Evolutionary conservation across 2,329 filamentous ascomycete genomes (phyloP).

Genomic region (Diaporthe longicolla): DNA sequence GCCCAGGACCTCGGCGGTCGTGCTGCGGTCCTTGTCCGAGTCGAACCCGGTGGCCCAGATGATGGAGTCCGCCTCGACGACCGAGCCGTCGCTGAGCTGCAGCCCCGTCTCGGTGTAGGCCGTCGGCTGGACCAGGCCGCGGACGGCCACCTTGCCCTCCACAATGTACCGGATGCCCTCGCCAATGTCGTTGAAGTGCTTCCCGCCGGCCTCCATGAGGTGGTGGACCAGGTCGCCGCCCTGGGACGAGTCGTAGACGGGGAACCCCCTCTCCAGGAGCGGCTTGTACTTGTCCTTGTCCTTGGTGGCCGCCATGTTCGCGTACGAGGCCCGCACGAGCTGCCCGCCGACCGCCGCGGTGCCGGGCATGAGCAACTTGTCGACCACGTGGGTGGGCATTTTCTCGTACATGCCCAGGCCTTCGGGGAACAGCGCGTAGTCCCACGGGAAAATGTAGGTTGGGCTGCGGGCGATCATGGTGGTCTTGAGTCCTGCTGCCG

Average conservation of each 20-base stretch:
- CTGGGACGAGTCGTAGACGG: slow-evolving; percentile 51
- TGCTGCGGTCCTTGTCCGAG: slow-evolving; percentile 49
- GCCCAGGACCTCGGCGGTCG: slow-evolving; percentile 48
- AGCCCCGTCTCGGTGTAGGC: slow-evolving; percentile 52
- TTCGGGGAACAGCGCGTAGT: slow-evolving; percentile 48
- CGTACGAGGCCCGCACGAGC: slow-evolving; percentile 45
- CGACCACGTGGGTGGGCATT: slow-evolving; percentile 44
- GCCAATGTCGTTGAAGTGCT: slow-evolving; percentile 58
- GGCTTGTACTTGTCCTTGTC: slow-evolving; percentile 54
- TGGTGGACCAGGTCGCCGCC: slow-evolving; percentile 48
- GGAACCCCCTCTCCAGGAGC: slow-evolving; percentile 54
- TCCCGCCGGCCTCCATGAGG: slow-evolving; percentile 55
- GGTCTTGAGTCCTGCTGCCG: slow-evolving; percentile 49
- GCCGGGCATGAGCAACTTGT: slow-evolving; percentile 44
- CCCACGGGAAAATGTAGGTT: slow-evolving; percentile 53
- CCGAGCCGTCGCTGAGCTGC: slow-evolving; percentile 52
- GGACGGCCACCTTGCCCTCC: slow-evolving; percentile 51
- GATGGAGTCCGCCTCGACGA: slow-evolving; percentile 53
- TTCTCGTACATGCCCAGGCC: slow-evolving; percentile 52
- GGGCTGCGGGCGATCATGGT: slow-evolving; percentile 55
- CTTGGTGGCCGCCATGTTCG: slow-evolving; percentile 44
- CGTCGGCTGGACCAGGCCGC: slow-evolving; percentile 50
- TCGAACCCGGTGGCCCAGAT: slow-evolving; percentile 59
- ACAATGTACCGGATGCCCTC: slow-evolving; percentile 50
- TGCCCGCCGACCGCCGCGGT: slow-evolving; percentile 47